Evolutionary conservation across 2,329 filamentous ascomycete species (phyloP).

Genomic region (Dactylellina cionopaga): DNA sequence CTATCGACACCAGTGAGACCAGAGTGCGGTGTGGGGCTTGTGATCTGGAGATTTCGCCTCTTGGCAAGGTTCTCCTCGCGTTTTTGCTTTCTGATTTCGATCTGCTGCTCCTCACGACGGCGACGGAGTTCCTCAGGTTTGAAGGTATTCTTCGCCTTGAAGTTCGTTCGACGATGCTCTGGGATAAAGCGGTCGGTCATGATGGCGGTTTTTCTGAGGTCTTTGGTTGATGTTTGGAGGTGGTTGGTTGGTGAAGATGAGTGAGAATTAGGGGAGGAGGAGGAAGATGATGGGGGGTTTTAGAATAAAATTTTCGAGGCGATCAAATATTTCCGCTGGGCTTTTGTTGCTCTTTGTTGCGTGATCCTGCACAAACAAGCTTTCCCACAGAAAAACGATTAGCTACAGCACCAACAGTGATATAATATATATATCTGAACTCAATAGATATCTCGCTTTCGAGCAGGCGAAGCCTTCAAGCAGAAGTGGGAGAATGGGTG

Average conservation of each 20-base stretch:
- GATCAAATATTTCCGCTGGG: conserved; percentile 53
- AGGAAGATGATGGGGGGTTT: conserved; percentile 30
- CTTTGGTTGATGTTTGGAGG: conserved; percentile 23
- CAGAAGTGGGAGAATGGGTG: conserved; percentile 52
- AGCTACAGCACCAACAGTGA: conserved; percentile 56
- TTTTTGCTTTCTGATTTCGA: conserved; percentile 98
- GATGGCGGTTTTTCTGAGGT: conserved; percentile 61
- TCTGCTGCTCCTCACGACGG: conserved; percentile 98
- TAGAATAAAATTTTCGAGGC: conserved; percentile 43
- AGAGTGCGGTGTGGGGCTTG: conserved; percentile 78
- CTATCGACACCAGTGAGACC: conserved; percentile 82
- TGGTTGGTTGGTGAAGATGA: conserved; percentile 37
- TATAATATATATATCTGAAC: too few relatives aligned
- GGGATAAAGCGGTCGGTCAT: conserved; percentile 99
- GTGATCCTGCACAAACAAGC: conserved; percentile 57
- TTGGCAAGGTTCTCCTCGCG: conserved; percentile 99
- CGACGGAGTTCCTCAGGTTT: conserved; percentile 98
- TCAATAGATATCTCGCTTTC: too few relatives aligned
- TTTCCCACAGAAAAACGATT: conserved; percentile 52
- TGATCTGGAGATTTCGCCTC: conserved; percentile 81
- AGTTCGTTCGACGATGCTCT: conserved; percentile 98
- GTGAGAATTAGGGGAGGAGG: conserved; percentile 43
- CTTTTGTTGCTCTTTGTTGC: conserved; percentile 58
- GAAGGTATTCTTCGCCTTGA: conserved; percentile 99
- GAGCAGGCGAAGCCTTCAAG: too few relatives aligned